Percentiles rank a stretch among this genome's conserved stretches.
These are phyloP conservation scores for Graphilbum sp. DNA, from an alignment of 2,329 filamentous ascomycete genomes.

Conservation along the genomic window DNA sequence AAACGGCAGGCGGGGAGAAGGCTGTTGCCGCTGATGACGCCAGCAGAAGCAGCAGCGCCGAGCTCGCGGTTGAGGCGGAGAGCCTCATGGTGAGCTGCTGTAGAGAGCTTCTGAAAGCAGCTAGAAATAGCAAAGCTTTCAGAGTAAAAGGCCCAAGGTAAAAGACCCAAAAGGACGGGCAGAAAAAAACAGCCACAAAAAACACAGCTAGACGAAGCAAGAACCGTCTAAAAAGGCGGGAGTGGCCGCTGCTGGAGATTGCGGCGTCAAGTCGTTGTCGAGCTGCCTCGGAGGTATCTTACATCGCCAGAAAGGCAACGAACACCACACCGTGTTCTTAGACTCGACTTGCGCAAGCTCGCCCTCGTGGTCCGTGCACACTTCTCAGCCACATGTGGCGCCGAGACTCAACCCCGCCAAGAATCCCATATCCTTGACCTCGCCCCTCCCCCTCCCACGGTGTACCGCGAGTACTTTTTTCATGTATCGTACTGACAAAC, in stretches of 20 bases:
- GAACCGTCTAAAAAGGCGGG: no score
- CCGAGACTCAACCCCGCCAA: neutral
- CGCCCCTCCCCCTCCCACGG: no score
- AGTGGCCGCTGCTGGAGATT: no score
- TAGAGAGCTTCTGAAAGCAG: conserved; percentile 10
- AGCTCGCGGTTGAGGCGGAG: conserved; percentile 28
- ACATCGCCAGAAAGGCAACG: conserved; percentile 4
- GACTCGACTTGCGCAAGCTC: conserved; percentile 17
- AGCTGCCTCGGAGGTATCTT: neutral
- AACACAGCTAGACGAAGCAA: no score
- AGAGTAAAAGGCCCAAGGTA: neutral
- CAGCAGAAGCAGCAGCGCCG: conserved; percentile 42
- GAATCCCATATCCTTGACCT: no score
- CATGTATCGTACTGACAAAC: no score
- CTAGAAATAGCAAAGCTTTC: neutral
- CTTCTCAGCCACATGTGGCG: neutral
- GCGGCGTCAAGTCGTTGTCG: conserved; percentile 3
- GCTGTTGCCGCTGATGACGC: conserved; percentile 28
- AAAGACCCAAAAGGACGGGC: neutral
- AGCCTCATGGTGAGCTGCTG: conserved; percentile 23
- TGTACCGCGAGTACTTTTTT: no score
- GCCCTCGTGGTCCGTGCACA: conserved; percentile 3
- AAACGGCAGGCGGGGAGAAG: conserved; percentile 65
- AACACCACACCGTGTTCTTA: conserved; percentile 17
- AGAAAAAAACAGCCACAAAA: neutral